phyloP scores from a whole-genome alignment of 805 yeast species.

The Sugiyamaella marilandica region DNA sequence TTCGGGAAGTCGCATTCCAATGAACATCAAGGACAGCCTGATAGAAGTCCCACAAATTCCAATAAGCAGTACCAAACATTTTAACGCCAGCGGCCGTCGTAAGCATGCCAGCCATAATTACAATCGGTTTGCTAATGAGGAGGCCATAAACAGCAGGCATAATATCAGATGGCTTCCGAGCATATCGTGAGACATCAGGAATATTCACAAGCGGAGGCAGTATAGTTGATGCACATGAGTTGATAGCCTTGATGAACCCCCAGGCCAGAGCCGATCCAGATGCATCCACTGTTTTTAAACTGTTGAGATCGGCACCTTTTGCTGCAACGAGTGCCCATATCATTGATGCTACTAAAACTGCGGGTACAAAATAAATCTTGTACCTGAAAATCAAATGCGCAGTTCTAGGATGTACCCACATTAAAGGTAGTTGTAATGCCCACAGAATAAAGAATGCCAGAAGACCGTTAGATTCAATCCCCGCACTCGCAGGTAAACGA shows the following conservation, averaged over 20 bases:
- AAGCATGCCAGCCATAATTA: neutral
- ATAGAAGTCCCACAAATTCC: slow-evolving; percentile 45
- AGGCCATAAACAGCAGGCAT: slow-evolving; percentile 2
- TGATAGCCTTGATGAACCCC: slow-evolving; percentile 37
- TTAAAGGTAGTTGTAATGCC: slow-evolving; percentile 1
- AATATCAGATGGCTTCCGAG: neutral
- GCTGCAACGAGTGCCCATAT: slow-evolving; percentile 27
- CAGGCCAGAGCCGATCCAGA: slow-evolving; percentile 28
- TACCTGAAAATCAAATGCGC: slow-evolving; percentile 33
- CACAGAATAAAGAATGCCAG: slow-evolving; percentile 33
- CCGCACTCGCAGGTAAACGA: slow-evolving; percentile 36
- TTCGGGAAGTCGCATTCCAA: slow-evolving; percentile 39
- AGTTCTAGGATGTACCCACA: slow-evolving; percentile 25
- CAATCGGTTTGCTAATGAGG: neutral
- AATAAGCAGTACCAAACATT: slow-evolving; percentile 42
- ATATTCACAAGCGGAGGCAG: slow-evolving; percentile 28
- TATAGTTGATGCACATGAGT: slow-evolving; percentile 37
- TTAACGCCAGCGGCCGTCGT: slow-evolving; percentile 32
- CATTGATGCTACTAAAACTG: slow-evolving; percentile 17
- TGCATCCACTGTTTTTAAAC: slow-evolving; percentile 9
- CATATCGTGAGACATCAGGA: neutral
- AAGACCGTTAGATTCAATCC: slow-evolving; percentile 26
- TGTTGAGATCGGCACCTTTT: slow-evolving; percentile 13
- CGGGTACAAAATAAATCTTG: slow-evolving; percentile 34
- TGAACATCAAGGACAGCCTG: slow-evolving; percentile 31